phyloP scores from a whole-genome alignment of 345 rosid genomes.

The Euphorbia tirucalli region DNA sequence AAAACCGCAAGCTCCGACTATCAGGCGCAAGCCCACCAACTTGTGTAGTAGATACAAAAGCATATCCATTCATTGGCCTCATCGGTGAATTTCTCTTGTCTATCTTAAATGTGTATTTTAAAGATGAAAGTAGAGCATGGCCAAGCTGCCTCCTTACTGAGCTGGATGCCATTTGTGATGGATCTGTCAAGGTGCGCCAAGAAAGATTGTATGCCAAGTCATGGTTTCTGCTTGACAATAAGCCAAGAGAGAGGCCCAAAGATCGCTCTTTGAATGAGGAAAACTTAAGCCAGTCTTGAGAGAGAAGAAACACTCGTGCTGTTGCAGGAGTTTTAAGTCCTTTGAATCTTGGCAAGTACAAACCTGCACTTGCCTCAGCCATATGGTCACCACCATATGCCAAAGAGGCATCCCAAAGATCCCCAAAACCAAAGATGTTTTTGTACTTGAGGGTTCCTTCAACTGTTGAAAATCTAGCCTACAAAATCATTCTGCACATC shows the following conservation, averaged over 20 bases:
- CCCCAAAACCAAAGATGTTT: conserved; percentile 86
- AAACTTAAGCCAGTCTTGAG: conserved; percentile 84
- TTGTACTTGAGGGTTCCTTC: conserved; percentile 83
- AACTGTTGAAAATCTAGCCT: conserved; percentile 76
- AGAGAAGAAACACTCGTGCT: conserved; percentile 64
- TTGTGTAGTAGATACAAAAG: conserved; percentile 70
- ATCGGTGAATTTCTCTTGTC: conserved; percentile 71
- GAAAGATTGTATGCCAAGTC: conserved; percentile 70
- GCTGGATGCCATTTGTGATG: conserved; percentile 59
- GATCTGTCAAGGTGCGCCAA: conserved; percentile 80
- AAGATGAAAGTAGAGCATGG: conserved; percentile 68
- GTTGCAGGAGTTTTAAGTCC: conserved; percentile 55
- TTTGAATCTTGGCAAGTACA: conserved; percentile 70
- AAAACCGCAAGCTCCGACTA: conserved; percentile 68
- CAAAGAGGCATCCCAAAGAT: conserved; percentile 84
- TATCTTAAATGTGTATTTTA: conserved; percentile 69
- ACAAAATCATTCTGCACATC: conserved; percentile 31
- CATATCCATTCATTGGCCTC: conserved; percentile 86
- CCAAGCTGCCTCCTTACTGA: conserved; percentile 88
- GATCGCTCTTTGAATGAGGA: conserved; percentile 82
- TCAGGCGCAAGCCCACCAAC: conserved; percentile 92
- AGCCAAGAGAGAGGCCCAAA: conserved; percentile 80
- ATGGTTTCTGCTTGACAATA: conserved; percentile 60
- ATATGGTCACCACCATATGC: conserved; percentile 77
- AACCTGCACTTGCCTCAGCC: conserved; percentile 78